These are phyloP conservation scores for Chaetomium olivaceum DNA, from an alignment of 2,329 filamentous ascomycete species.

Conservation along the genomic window DNA sequence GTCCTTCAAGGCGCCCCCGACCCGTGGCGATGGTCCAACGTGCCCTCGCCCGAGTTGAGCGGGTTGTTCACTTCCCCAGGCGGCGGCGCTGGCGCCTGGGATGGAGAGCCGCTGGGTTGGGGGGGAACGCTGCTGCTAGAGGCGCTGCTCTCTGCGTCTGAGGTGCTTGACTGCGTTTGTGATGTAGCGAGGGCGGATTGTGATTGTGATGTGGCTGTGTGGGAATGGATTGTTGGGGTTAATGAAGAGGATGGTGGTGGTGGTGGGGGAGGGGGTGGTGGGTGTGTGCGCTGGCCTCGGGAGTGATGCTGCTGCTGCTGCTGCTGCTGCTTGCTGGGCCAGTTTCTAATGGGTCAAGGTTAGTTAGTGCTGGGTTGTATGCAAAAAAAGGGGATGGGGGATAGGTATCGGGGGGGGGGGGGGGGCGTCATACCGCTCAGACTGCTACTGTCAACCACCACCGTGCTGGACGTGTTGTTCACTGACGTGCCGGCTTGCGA, in stretches of 20 bases:
- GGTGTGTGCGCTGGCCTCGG: not conserved
- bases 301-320: not conserved
- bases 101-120: not conserved
- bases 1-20: not conserved
- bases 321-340: not conserved
- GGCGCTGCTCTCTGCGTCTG: not conserved
- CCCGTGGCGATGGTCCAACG: constrained; percentile 25
- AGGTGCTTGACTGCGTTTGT: not conserved
- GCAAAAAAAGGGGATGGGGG: no score
- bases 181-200: no score
- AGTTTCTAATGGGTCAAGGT: not conserved
- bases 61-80: constrained; percentile 16
- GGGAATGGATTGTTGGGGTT: not conserved
- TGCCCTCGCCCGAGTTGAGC: constrained; percentile 23
- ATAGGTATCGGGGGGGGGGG: no score
- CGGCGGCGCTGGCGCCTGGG: not conserved
- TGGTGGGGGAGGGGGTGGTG: no score
- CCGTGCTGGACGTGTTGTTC: not conserved
- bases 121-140: not conserved
- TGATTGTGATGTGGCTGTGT: no score
- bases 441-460: not conserved
- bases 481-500: not conserved
- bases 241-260: not conserved
- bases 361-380: not conserved
- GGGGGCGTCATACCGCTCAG: not conserved